Evolutionary conservation across 1,284 basidiomycete genomes (phyloP).

Genomic region (Xerocomus amazonicus): DNA sequence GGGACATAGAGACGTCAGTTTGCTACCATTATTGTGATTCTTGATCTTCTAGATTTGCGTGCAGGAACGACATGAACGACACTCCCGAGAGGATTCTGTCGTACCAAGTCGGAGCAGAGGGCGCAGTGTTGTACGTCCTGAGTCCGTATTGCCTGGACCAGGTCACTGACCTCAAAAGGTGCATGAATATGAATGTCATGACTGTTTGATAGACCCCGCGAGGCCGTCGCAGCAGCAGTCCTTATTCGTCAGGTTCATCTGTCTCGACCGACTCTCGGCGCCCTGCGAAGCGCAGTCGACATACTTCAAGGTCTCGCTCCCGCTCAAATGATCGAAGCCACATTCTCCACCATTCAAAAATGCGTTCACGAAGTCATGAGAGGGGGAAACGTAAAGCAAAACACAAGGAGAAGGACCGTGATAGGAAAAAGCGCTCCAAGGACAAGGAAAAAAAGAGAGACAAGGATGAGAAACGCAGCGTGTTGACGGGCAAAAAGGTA

Average conservation of each 20-base stretch:
- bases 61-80: constrained; percentile 11
- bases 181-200: constrained; percentile 11
- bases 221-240: constrained; percentile 15
- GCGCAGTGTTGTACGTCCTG: constrained; percentile 31
- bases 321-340: constrained; percentile 15
- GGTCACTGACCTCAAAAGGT: constrained; percentile 27
- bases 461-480: constrained; percentile 42
- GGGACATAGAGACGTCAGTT: constrained; percentile 10
- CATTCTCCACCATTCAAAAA: constrained; percentile 13
- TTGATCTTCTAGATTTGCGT: background rate
- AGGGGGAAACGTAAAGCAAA: constrained; percentile 20
- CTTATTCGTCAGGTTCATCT: constrained; percentile 11
- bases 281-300: constrained; percentile 9
- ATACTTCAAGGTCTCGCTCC: constrained; percentile 19
- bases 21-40: background rate
- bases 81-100: constrained; percentile 1
- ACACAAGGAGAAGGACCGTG: constrained; percentile 24
- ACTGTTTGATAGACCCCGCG: constrained; percentile 20
- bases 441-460: constrained; percentile 36
- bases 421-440: constrained; percentile 33
- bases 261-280: constrained; percentile 14
- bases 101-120: constrained; percentile 13
- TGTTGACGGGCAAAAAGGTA: constrained; percentile 56
- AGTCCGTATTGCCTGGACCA: background rate
- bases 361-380: constrained; percentile 24